phyloP scores from a whole-genome alignment of 768 basidiomycete species.

The Sporobolomyces roseus region DNA sequence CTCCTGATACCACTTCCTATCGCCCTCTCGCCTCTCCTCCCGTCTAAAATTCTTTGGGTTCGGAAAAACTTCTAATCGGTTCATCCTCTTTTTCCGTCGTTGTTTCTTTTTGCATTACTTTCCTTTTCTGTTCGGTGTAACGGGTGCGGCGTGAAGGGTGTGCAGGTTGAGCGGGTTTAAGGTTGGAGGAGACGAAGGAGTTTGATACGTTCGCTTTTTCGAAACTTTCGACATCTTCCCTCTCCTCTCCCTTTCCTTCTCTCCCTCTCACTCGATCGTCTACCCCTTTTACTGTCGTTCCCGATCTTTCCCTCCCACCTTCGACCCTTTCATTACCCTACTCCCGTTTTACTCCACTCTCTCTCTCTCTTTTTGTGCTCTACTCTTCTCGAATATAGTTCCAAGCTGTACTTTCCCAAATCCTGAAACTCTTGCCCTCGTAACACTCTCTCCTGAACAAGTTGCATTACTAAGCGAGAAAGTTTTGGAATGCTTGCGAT shows the following conservation, averaged over 20 bases:
- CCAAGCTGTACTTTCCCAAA: slow-evolving; percentile 1
- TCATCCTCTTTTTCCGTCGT: slow-evolving; percentile 4
- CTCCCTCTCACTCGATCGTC: not conserved
- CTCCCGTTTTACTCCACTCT: not conserved
- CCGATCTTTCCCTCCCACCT: not conserved
- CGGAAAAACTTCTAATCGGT: not conserved
- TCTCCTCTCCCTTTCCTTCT: slow-evolving; percentile 1
- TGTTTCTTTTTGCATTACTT: slow-evolving; percentile 12
- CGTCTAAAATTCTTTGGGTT: no score
- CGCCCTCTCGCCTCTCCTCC: no score
- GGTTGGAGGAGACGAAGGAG: not conserved
- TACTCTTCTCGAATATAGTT: not conserved
- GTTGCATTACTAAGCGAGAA: no score
- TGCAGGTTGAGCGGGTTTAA: no score
- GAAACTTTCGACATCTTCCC: not conserved
- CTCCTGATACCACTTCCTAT: no score
- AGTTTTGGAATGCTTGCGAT: not conserved
- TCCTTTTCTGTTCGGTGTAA: not conserved
- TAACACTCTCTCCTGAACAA: no score
- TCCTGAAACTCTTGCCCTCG: no score
- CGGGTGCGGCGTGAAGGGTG: no score
- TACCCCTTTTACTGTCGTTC: not conserved
- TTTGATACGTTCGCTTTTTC: not conserved
- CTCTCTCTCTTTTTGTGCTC: slow-evolving; percentile 11
- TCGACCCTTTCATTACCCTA: no score